Base-by-base conservation (phyloP, 2,329 filamentous ascomycete species). In the Aspergillus clavatus region DNA sequence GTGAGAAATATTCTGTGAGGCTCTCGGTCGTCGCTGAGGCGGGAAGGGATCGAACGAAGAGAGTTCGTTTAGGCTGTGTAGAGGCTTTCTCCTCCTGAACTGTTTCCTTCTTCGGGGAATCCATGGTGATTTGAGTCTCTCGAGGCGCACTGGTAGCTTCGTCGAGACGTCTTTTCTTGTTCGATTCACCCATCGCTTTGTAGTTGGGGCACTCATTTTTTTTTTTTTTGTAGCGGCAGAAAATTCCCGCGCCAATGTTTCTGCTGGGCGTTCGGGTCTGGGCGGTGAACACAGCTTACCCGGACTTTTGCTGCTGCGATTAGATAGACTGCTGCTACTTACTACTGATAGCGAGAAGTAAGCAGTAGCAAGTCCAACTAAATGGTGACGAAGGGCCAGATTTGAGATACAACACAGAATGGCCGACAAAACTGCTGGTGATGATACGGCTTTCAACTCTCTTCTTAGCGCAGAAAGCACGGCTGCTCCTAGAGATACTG, bases 21-120 rank as follows among this genome's bases (percentile, higher is more conserved):
- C 78, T 78, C 61, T 96, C 89, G 63, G 81, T 87, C 26, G 90
- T 97, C 28, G 85, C 84, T 19, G 77, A 79, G 18, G 84, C 72
- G 16, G 90, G 87, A 38, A 98, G 79, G 40, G 87, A 90, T 58
- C 91, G 87, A 53, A 98, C 84, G 72, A 98, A 98, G 55, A 98
- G 82, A 37, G 91, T 87, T 57, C 82, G 75, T 53, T 78, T 68
- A 26, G 71, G 62, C 45, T 68, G 59, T 22, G 47, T 52, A 24
- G 61, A 57, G 33, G 54, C 41, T 5, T 52, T 21, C 11, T 50
- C 49, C 33, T 59, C 57, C 40, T 52, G 48, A 4, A 48, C 31
- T 35, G 52, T 42, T 5, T 56, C 50, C 28, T 54, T 53, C 14
- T 54, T 58, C 19, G 51, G 48, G n/a, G 46, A 40, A 29, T 63